phyloP scores from a whole-genome alignment of 108 stramenopile species.

The Skeletonema marinoi region DNA sequence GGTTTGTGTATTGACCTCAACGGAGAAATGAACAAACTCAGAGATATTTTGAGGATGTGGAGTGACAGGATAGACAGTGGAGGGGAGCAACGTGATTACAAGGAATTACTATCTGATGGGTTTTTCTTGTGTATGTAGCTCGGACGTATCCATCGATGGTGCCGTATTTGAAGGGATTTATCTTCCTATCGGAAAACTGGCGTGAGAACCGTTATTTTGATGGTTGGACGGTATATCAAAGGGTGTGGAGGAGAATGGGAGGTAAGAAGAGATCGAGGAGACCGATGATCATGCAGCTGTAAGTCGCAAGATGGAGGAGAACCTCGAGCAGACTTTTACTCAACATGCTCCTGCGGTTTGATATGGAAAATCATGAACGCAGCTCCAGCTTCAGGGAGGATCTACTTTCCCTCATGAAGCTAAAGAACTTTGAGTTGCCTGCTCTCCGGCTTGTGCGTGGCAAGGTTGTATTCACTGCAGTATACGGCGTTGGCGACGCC shows the following conservation, averaged over 20 bases:
- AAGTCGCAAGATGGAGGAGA: background rate
- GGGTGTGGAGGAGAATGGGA: no score
- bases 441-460: constrained; percentile 4
- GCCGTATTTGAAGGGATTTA: constrained; percentile 59
- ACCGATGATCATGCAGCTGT: no score
- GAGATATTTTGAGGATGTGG: constrained; percentile 5
- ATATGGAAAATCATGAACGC: background rate
- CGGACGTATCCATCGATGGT: constrained; percentile 33
- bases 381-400: background rate
- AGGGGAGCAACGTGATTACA: background rate
- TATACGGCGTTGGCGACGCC: constrained; percentile 51
- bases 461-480: background rate
- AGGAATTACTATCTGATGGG: constrained; percentile 17
- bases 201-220: constrained; percentile 29
- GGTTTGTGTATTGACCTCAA: constrained; percentile 14
- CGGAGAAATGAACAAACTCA: constrained; percentile 40
- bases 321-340: background rate
- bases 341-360: constrained; percentile 13
- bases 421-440: constrained; percentile 4
- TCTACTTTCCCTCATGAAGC: constrained; percentile 2
- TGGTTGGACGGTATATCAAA: constrained; percentile 41
- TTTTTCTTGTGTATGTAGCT: constrained; percentile 53
- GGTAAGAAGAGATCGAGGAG: background rate
- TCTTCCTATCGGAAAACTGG: constrained; percentile 39
- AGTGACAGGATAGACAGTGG: background rate